Conservation (phyloP, 495 filamentous ascomycete species). For the Letharia columbiana region DNA sequence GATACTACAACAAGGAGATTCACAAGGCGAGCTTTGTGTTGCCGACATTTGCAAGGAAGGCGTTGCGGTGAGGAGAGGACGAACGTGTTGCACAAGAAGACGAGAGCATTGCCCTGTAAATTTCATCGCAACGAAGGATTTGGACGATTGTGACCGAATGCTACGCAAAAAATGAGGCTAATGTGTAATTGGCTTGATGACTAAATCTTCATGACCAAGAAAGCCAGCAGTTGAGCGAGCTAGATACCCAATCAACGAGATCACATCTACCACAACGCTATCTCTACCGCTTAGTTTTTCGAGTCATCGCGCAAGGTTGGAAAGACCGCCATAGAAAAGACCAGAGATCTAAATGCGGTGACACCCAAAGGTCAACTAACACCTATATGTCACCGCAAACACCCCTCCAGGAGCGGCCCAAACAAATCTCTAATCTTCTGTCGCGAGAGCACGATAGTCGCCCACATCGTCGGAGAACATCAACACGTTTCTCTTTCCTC, state of each 20-base stretch:
- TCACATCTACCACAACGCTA: neutral
- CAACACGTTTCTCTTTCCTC: neutral
- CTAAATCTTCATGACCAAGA: neutral
- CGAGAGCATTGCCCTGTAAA: neutral
- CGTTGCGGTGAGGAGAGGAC: slow-evolving; percentile 25
- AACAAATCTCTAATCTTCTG: neutral
- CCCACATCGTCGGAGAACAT: neutral
- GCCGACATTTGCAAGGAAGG: slow-evolving; percentile 83
- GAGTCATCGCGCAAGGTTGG: neutral
- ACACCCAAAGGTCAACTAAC: neutral
- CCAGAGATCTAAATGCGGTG: neutral
- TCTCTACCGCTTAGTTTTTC: neutral
- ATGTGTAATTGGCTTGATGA: neutral
- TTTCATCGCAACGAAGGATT: neutral
- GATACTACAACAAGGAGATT: slow-evolving; percentile 93
- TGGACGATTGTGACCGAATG: neutral
- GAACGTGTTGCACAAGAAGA: neutral
- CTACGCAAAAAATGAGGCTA: neutral
- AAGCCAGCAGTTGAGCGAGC: neutral
- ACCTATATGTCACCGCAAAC: neutral
- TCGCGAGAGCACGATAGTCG: neutral
- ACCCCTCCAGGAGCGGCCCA: neutral
- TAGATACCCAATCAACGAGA: slow-evolving; percentile 15
- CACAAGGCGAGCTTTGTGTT: slow-evolving; percentile 90
- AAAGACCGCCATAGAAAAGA: neutral